Base-by-base conservation (phyloP, 2,329 filamentous ascomycete genomes). In the Fusarium drepaniforme region DNA sequence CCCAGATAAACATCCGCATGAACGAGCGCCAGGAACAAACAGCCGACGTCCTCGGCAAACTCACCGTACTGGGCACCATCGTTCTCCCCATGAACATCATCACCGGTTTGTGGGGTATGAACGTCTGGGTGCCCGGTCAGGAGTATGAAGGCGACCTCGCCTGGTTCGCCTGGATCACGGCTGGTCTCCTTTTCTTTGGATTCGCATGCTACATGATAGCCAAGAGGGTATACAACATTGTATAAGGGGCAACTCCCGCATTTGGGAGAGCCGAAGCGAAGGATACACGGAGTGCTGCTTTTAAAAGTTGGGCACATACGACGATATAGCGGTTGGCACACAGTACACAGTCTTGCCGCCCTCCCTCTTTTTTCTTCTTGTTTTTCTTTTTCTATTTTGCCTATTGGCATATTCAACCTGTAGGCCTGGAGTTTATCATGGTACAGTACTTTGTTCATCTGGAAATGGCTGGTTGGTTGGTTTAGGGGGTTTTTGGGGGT, bases 21-120 rank as follows among this genome's bases (percentile, higher is more conserved):
- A 98, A 98, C 83, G 96, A 98, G 86, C 93, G 97, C 57, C 94
- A 97, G 82, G 96, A 99, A 83, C 93, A 97, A 85, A 99, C 97
- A 2, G 95, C 95, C 46, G 96, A 99, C 81, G 95, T 98, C 2
- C 90, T 99, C 15, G 96, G 96, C 74, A 98, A 97, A 83, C 89
- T 99, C 70, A 98, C 97, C 0, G 97, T 99, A 1, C 88, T 99
- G 1, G 97, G 97, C 75, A 99, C 97, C 8, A 98, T 99, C 77
- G 96, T 99, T 4, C 87, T 99, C 67, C 97, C 97, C 13, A 98
- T 99, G 96, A 99, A 99, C 82, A 97, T 99, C 81, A 96, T 99
- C 79, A 98, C 97, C 3, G 97, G 97, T 77, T 91, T 98, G 79
- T 99, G 96, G 96, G 97, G 96, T 62, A 98, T 98, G 96, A 99